Percentiles rank a stretch among this genome's conserved stretches.
Evolutionary conservation across 2,329 filamentous ascomycete genomes (phyloP).

Genomic region (Sarocladiaceae sp.): DNA sequence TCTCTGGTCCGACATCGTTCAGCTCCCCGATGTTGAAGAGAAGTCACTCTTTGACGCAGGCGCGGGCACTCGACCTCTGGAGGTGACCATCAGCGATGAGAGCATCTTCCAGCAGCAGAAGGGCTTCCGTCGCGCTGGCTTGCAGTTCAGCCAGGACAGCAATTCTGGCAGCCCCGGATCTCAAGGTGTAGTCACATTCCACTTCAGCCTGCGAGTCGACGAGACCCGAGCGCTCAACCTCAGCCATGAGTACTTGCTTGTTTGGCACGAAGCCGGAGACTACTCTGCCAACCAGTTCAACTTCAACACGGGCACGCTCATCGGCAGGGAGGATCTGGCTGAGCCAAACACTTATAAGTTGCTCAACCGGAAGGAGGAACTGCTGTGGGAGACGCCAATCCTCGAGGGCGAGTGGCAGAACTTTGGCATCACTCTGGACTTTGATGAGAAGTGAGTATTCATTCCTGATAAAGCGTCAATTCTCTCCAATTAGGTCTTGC

Average conservation of each 20-base stretch:
- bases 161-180: conserved; percentile 45
- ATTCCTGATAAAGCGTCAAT: neutral
- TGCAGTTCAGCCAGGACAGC: conserved; percentile 37
- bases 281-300: conserved; percentile 46
- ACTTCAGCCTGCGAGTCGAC: conserved; percentile 54
- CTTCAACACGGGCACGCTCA: conserved; percentile 49
- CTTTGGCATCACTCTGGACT: conserved; percentile 54
- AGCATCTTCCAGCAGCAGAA: conserved; percentile 55
- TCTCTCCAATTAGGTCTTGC: neutral
- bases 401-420: conserved; percentile 50
- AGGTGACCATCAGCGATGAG: conserved; percentile 49
- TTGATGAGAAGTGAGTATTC: conserved; percentile 42
- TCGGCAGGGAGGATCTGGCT: conserved; percentile 26
- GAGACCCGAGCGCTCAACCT: conserved; percentile 44
- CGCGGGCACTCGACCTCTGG: conserved; percentile 39
- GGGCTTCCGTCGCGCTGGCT: conserved; percentile 55
- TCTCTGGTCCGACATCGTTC: conserved; percentile 22
- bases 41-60: conserved; percentile 25
- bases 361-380: neutral
- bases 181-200: conserved; percentile 54
- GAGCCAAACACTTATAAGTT: conserved; percentile 25
- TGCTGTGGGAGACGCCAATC: conserved; percentile 29
- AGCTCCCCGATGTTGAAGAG: conserved; percentile 7
- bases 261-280: conserved; percentile 40
- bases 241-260: conserved; percentile 54